Conservation (phyloP, 148 eudicot genomes). For the Hydrangea macrophylla region DNA sequence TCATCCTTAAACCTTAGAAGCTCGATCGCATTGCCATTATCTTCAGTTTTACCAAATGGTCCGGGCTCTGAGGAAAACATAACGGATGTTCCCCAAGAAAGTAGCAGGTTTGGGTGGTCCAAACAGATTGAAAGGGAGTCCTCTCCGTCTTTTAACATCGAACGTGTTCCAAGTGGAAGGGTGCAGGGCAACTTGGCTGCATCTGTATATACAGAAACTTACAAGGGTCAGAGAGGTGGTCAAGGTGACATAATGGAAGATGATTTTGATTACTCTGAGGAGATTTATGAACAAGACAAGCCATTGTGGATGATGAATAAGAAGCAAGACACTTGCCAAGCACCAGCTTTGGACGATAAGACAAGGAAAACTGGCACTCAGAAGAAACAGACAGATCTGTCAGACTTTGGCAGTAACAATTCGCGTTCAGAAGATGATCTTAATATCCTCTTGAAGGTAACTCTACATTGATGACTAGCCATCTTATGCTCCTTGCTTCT, state of each 20-base stretch:
- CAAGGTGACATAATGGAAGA: slow-evolving; percentile 28
- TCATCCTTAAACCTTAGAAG: slow-evolving; percentile 41
- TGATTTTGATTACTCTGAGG: slow-evolving; percentile 39
- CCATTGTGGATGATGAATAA: slow-evolving; percentile 27
- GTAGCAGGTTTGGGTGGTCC: slow-evolving; percentile 54
- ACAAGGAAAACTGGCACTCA: slow-evolving; percentile 25
- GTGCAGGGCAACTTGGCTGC: slow-evolving; percentile 26
- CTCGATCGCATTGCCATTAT: slow-evolving; percentile 33
- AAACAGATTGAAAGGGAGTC: slow-evolving; percentile 42
- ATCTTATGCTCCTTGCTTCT: not conserved
- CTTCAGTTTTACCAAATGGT: slow-evolving; percentile 25
- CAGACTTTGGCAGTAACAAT: slow-evolving; percentile 19
- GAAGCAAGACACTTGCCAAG: slow-evolving; percentile 27
- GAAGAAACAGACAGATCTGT: slow-evolving; percentile 13
- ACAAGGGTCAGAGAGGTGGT: slow-evolving; percentile 32
- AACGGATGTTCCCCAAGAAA: slow-evolving; percentile 28
- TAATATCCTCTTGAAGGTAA: slow-evolving; percentile 52
- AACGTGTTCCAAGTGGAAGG: slow-evolving; percentile 49
- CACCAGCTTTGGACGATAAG: slow-evolving; percentile 28
- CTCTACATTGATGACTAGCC: too few species aligned
- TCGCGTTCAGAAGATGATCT: slow-evolving; percentile 50
- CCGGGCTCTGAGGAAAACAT: slow-evolving; percentile 36
- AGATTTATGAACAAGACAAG: slow-evolving; percentile 39
- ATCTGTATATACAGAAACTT: slow-evolving; percentile 24
- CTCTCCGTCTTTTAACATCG: slow-evolving; percentile 37